These are phyloP conservation scores for Choiromyces venosus DNA, from an alignment of 495 filamentous ascomycete genomes.

Conservation along the genomic window DNA sequence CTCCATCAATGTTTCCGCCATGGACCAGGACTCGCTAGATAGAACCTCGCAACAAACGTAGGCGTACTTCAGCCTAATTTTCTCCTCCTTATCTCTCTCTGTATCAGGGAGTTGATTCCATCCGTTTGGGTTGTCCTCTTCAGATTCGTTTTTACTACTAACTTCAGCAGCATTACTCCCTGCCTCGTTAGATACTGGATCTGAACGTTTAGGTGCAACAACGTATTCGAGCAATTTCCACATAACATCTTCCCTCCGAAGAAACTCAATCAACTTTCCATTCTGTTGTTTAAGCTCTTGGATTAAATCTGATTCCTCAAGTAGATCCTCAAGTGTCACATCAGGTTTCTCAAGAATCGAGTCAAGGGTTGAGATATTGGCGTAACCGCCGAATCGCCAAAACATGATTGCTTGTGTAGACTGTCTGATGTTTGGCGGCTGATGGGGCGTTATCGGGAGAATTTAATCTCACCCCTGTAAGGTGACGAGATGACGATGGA, in stretches of 20 bases:
- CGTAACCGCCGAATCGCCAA: constrained; percentile 97
- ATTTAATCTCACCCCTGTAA: constrained; percentile 34
- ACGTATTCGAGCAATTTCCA: constrained; percentile 87
- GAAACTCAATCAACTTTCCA: constrained; percentile 91
- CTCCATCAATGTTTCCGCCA: constrained; percentile 85
- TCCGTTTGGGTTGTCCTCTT: constrained; percentile 53
- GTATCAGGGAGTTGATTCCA: constrained; percentile 51
- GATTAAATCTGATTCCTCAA: constrained; percentile 92
- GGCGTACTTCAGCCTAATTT: constrained; percentile 82
- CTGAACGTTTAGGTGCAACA: constrained; percentile 58
- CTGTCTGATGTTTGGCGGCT: constrained; percentile 23
- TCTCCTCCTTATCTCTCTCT: constrained; percentile 70
- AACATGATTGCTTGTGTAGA: constrained; percentile 63
- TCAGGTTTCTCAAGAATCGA: constrained; percentile 92
- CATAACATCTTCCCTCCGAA: constrained; percentile 81
- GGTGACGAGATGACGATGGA: constrained; percentile 17
- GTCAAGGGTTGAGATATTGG: constrained; percentile 92
- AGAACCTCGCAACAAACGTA: constrained; percentile 89
- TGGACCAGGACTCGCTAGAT: constrained; percentile 93
- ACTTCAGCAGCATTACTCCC: constrained; percentile 28
- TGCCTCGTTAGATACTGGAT: constrained; percentile 46
- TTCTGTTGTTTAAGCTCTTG: constrained; percentile 98
- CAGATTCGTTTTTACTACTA: constrained; percentile 51
- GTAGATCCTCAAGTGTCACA: constrained; percentile 87
- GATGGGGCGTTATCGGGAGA: constrained; percentile 33